Evolutionary conservation across 2,329 filamentous ascomycete genomes (phyloP), one percentile per base, ranked within the genome.

Genomic region (Diplodia intermedia): DNA sequence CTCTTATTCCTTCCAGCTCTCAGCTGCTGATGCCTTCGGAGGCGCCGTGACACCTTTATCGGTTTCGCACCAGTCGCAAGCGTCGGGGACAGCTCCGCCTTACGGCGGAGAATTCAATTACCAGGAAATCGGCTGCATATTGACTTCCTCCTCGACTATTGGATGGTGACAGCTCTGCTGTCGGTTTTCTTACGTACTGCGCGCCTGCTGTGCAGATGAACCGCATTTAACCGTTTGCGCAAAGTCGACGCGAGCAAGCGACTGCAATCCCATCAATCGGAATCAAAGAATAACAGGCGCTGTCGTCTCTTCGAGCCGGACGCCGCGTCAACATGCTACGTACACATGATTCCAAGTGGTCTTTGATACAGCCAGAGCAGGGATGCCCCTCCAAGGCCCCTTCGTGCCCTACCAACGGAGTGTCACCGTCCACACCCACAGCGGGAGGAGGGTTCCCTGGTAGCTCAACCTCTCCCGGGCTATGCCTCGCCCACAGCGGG

Each of bases 161-260:
- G n/a, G 26, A 6, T n/a, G 53, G 3, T 15, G 52, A 18, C 47
- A 9, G 18, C 2, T 26, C 8, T 38, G 12, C 31, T 8, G 20
- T 38, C 18, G 43, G 52, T 36, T 63, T 20, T 36, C 12, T 63
- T 52, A 63, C 60, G 57, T 50, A 62, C n/a, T 31, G 15, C 23
- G 7, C 12, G 23, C 38, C 31, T 5, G 23, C 15, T 57, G 36
- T 20, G 15, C 29, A 18, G 15, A 50, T 20, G 23, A 33, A 18
- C 40, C 43, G 57, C 26, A 62, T 62, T 63, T 52, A 63, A 29
- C 60, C 60, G 60, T 11, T 20, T 23, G 12, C 47, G 47, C 40
- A 18, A 9, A 38, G 29, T 11, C 31, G 18, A 31, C 20, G 15
- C 29, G n/a, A 31, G n/a, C 40, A 47, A 62, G 26, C 40, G 9